A percentile compares a stretch with the other conserved stretches of the same genome.
phyloP scores from a whole-genome alignment of 768 basidiomycete species.

The Psilocybe subaeruginosa region DNA sequence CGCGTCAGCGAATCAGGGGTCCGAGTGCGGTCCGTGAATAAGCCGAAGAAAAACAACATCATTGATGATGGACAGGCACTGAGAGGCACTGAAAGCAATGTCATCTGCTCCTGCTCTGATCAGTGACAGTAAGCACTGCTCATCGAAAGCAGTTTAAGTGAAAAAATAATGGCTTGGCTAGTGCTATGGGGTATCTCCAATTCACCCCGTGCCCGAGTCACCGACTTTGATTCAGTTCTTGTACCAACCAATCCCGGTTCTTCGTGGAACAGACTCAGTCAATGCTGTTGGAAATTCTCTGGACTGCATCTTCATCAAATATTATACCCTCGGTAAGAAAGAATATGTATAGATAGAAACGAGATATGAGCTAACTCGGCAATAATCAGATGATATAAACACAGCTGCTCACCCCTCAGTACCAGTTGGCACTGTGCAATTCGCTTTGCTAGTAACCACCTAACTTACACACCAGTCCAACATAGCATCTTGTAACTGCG shows the following conservation, averaged over 20 bases:
- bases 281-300: no score
- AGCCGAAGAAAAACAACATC: slow-evolving; percentile 16
- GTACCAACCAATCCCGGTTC: neutral
- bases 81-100: neutral
- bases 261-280: no score
- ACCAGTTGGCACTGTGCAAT: no score
- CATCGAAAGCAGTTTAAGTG: neutral
- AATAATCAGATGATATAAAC: no score
- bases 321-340: no score
- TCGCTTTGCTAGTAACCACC: no score
- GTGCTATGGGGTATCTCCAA: neutral
- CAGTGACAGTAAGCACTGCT: neutral
- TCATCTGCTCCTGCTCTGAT: neutral
- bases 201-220: neutral
- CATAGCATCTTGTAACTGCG: no score
- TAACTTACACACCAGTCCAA: no score
- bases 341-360: no score
- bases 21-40: slow-evolving; percentile 23
- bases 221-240: neutral
- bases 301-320: no score
- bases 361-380: no score
- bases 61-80: neutral
- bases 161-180: neutral
- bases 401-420: no score
- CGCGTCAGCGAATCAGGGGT: slow-evolving; percentile 18